A percentile compares a stretch with the other conserved stretches of the same genome.
Evolutionary conservation across 208 protist species (phyloP).

Genomic region (Wallacemonas sp.): DNA sequence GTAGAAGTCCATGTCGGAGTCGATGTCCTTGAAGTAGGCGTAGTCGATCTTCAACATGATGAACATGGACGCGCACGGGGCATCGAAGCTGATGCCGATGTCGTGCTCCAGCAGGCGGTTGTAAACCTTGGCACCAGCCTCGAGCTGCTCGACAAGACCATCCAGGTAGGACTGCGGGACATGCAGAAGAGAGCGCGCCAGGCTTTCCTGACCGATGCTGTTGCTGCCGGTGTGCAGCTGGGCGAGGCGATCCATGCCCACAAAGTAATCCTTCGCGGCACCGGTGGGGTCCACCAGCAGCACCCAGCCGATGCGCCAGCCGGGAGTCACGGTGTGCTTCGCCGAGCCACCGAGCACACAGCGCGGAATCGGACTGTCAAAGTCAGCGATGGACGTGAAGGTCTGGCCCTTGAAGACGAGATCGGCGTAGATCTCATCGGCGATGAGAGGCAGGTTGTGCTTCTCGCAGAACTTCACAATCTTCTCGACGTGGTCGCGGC

Average conservation of each 20-base stretch:
- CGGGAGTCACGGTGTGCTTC: slow-evolving; percentile 85
- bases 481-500: slow-evolving; percentile 49
- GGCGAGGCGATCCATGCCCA: slow-evolving; percentile 34
- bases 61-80: slow-evolving; percentile 81
- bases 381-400: slow-evolving; percentile 56
- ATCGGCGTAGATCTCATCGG: slow-evolving; percentile 91
- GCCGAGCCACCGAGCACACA: slow-evolving; percentile 78
- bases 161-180: slow-evolving; percentile 45
- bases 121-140: slow-evolving; percentile 55
- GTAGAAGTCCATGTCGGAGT: slow-evolving; percentile 70
- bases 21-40: slow-evolving; percentile 52
- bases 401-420: slow-evolving; percentile 66
- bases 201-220: slow-evolving; percentile 60
- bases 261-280: slow-evolving; percentile 13
- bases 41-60: slow-evolving; percentile 81
- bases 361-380: slow-evolving; percentile 61
- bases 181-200: slow-evolving; percentile 58
- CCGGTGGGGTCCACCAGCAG: slow-evolving; percentile 50
- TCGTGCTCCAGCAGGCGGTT: slow-evolving; percentile 34
- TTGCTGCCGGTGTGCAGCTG: slow-evolving; percentile 74
- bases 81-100: slow-evolving; percentile 52
- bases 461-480: slow-evolving; percentile 63
- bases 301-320: slow-evolving; percentile 86
- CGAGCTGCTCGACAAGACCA: slow-evolving; percentile 28
- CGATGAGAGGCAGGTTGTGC: slow-evolving; percentile 78